Conservation (phyloP, 2,329 filamentous ascomycete species). For the Purpureocillium takamizusanense region DNA sequence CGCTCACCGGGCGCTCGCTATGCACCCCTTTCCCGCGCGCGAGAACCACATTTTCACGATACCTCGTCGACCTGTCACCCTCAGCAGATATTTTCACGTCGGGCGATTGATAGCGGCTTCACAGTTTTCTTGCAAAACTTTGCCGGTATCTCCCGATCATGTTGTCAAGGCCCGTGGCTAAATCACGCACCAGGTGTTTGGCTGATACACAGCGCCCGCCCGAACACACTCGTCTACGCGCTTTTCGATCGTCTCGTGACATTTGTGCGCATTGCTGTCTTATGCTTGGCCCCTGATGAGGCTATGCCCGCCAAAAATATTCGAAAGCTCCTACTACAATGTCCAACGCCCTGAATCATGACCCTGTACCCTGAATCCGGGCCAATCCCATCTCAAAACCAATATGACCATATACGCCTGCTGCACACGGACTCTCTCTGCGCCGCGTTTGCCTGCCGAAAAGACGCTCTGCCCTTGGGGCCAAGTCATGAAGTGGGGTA, state of each 20-base stretch:
- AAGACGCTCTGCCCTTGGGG: constrained; percentile 15
- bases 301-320: constrained; percentile 2
- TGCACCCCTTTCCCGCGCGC: no score
- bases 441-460: constrained; percentile 7
- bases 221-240: not conserved
- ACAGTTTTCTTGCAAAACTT: constrained; percentile 3
- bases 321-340: constrained; percentile 2
- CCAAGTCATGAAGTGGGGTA: constrained; percentile 20
- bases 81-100: not conserved
- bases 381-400: constrained; percentile 5
- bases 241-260: not conserved
- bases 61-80: no score
- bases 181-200: constrained; percentile 2
- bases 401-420: constrained; percentile 6
- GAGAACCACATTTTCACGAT: no score
- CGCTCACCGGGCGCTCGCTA: no score
- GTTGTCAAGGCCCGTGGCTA: constrained; percentile 8
- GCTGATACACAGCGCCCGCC: not conserved
- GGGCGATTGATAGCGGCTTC: constrained; percentile 3
- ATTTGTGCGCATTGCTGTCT: not conserved
- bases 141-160: constrained; percentile 7
- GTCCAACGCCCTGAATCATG: constrained; percentile 3
- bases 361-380: not conserved
- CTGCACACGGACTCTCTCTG: constrained; percentile 6
- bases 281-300: not conserved